Evolutionary conservation across 768 basidiomycete genomes (phyloP).

Genomic region (Phaeotremella skinneri): DNA sequence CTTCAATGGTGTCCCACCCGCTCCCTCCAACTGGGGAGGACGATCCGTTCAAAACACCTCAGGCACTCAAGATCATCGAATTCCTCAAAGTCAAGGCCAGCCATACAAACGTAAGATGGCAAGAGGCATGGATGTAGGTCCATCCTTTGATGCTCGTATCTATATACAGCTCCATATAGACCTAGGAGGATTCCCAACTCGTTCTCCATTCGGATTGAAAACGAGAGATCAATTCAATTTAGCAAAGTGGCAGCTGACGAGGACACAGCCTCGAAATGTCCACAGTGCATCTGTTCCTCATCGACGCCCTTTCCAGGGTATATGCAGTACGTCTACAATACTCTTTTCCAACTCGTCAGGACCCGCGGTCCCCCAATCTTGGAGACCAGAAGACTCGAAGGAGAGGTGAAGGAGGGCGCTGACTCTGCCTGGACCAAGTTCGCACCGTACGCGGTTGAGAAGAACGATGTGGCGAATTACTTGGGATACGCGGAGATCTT

Average conservation of each 20-base stretch:
- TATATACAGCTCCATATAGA: too few relatives aligned
- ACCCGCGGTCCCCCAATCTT: neutral
- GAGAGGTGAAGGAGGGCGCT: neutral
- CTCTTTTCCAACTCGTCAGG: neutral
- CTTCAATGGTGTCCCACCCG: neutral
- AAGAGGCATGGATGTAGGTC: neutral
- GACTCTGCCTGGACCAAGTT: neutral
- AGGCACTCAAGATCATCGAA: neutral
- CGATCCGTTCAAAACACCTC: neutral
- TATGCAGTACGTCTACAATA: neutral
- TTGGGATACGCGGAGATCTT: constrained; percentile 19
- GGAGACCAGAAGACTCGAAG: too few relatives aligned
- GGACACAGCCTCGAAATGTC: too few relatives aligned
- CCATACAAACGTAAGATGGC: neutral
- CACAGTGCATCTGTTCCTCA: too few relatives aligned
- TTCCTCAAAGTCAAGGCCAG: neutral
- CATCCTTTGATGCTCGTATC: neutral
- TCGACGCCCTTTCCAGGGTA: too few relatives aligned
- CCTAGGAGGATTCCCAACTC: too few relatives aligned
- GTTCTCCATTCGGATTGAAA: too few relatives aligned
- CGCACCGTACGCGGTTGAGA: constrained; percentile 9
- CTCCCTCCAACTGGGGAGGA: neutral
- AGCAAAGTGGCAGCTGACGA: too few relatives aligned
- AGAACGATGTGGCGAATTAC: constrained; percentile 17
- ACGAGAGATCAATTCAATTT: too few relatives aligned